Evolutionary conservation across 768 basidiomycete genomes (phyloP).

Genomic region (Pholiota microspora): DNA sequence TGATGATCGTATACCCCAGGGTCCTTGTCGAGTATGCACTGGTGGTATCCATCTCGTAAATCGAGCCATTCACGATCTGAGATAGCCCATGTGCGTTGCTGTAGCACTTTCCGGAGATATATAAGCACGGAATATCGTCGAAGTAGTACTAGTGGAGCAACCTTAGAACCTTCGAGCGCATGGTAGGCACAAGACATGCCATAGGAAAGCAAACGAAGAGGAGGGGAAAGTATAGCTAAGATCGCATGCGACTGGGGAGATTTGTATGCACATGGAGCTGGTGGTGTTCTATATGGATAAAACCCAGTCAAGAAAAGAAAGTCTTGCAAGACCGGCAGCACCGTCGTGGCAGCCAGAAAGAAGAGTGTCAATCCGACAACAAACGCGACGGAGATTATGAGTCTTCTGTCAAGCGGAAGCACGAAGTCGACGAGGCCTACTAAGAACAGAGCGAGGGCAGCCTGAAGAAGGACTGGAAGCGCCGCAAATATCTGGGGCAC

Average conservation of each 20-base stretch:
- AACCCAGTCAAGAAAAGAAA: neutral
- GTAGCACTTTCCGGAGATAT: neutral
- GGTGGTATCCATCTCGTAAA: neutral
- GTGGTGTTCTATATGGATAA: neutral
- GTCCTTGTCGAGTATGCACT: neutral
- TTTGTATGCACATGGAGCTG: conserved; percentile 14
- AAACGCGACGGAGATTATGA: conserved; percentile 11
- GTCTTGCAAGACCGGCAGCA: conserved; percentile 8
- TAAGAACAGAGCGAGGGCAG: conserved; percentile 16
- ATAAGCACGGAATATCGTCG: no score
- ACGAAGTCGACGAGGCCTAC: conserved; percentile 18
- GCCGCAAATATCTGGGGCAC: conserved; percentile 8
- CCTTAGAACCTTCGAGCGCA: no score
- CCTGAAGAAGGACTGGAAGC: conserved; percentile 2
- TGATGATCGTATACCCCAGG: neutral
- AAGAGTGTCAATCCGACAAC: conserved; percentile 9
- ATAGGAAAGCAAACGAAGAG: no score
- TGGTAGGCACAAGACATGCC: neutral
- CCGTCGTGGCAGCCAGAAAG: conserved; percentile 14
- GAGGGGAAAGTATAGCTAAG: no score
- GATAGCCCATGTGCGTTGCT: neutral
- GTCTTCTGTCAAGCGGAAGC: conserved; percentile 1
- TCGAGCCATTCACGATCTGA: neutral
- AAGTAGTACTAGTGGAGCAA: no score
- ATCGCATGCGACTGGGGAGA: conserved; percentile 16